phyloP scores from a whole-genome alignment of 495 filamentous ascomycete species.

The Penicillium canescens region DNA sequence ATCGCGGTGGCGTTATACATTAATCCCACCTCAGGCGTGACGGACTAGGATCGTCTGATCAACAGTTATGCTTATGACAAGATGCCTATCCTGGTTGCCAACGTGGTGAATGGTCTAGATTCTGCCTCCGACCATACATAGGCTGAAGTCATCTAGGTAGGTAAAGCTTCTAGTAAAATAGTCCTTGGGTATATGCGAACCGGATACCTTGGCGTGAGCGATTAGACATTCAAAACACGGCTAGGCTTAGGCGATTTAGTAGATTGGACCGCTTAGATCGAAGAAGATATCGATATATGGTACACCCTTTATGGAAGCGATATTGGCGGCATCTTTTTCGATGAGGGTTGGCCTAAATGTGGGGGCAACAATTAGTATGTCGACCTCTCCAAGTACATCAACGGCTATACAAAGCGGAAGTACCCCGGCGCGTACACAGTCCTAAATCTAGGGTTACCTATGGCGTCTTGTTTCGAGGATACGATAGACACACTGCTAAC shows the following conservation, averaged over 20 bases:
- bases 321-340: constrained; percentile 24
- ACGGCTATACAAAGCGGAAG: too few relatives aligned
- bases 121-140: constrained; percentile 9
- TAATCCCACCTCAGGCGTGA: constrained; percentile 17
- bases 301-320: constrained; percentile 13
- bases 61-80: constrained; percentile 9
- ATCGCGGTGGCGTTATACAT: constrained; percentile 24
- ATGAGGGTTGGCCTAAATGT: constrained; percentile 24
- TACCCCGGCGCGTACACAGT: too few relatives aligned
- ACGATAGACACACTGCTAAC: too few relatives aligned
- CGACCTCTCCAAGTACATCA: too few relatives aligned
- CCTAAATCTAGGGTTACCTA: too few relatives aligned
- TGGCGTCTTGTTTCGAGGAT: too few relatives aligned
- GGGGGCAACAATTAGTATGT: constrained; percentile 1
- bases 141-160: constrained; percentile 12
- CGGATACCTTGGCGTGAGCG: constrained; percentile 21
- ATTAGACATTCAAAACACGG: constrained; percentile 17
- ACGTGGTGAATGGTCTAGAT: constrained; percentile 22
- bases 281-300: constrained; percentile 24
- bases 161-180: constrained; percentile 8
- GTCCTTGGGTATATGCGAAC: constrained; percentile 25
- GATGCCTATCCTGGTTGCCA: constrained; percentile 16
- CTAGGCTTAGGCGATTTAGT: constrained; percentile 15
- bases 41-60: constrained; percentile 18
- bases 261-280: constrained; percentile 21